Conservation (phyloP, 2,329 filamentous ascomycete species). For the Fusarium sp. region DNA sequence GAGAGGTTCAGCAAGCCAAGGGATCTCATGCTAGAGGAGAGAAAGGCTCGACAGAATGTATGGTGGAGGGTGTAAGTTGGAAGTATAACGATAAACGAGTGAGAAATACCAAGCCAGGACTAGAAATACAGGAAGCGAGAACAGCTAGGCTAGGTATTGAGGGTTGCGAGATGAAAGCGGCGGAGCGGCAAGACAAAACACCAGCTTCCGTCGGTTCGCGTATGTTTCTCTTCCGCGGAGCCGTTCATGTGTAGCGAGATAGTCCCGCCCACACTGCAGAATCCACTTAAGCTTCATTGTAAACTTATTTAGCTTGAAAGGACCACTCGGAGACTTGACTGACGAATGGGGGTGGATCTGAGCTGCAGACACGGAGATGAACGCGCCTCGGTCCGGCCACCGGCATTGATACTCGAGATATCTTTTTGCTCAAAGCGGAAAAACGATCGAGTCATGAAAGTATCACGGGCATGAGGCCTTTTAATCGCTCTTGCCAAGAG, state of each 20-base stretch:
- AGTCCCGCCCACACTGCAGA: background rate
- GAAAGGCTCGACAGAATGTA: background rate
- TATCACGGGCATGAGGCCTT: background rate
- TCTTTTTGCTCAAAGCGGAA: background rate
- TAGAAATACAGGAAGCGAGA: background rate
- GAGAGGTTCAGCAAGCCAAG: background rate
- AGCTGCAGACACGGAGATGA: background rate
- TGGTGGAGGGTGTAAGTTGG: background rate
- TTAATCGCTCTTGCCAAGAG: background rate
- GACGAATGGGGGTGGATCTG: background rate
- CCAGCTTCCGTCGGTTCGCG: background rate
- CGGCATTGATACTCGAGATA: background rate
- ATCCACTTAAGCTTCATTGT: background rate
- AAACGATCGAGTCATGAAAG: background rate
- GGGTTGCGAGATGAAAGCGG: background rate
- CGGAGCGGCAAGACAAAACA: background rate
- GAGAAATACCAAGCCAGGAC: background rate
- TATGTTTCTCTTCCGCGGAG: background rate
- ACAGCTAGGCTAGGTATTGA: background rate
- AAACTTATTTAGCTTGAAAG: background rate
- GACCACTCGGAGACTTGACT: background rate
- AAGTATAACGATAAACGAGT: background rate
- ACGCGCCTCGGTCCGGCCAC: background rate
- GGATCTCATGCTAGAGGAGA: background rate
- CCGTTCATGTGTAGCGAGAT: background rate